Percentiles rank a stretch among this genome's conserved stretches.
phyloP scores from a whole-genome alignment of 2,329 filamentous ascomycete species.

The Biscogniauxia mediterranea region DNA sequence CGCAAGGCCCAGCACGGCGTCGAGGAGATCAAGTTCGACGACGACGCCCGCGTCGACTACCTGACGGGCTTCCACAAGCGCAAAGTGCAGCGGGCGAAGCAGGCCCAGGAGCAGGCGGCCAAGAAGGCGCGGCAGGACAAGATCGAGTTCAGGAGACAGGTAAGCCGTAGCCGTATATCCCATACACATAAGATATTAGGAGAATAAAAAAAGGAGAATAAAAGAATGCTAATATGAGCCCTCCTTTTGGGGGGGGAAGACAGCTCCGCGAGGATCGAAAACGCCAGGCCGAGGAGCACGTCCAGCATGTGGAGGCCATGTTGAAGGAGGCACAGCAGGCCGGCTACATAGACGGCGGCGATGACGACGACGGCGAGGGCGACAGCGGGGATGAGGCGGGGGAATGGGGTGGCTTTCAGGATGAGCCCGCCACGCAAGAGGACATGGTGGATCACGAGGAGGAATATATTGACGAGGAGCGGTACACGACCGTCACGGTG shows the following conservation, averaged over 20 bases:
- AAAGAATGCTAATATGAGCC: too few relatives aligned
- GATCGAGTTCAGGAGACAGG: slow-evolving; percentile 72
- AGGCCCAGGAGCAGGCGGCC: slow-evolving; percentile 77
- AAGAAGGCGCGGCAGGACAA: slow-evolving; percentile 77
- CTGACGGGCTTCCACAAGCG: slow-evolving; percentile 97
- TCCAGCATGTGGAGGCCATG: slow-evolving; percentile 71
- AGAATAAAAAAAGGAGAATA: neutral
- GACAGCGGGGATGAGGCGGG: slow-evolving; percentile 29
- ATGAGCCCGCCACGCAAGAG: slow-evolving; percentile 43
- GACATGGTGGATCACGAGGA: slow-evolving; percentile 71
- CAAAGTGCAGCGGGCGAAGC: slow-evolving; percentile 80
- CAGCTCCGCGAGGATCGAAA: slow-evolving; percentile 83
- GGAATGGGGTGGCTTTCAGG: slow-evolving; percentile 66
- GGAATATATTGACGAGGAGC: slow-evolving; percentile 95
- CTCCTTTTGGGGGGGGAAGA: too few relatives aligned
- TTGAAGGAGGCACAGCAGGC: slow-evolving; percentile 60
- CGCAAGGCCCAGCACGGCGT: slow-evolving; percentile 59
- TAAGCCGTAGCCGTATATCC: slow-evolving; percentile 42
- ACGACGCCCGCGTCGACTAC: slow-evolving; percentile 76
- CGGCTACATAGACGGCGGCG: slow-evolving; percentile 39
- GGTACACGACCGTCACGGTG: slow-evolving; percentile 91
- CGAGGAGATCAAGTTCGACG: slow-evolving; percentile 85
- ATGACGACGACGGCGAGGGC: slow-evolving; percentile 34
- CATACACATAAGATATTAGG: neutral
- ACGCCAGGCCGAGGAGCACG: slow-evolving; percentile 77